A percentile compares a stretch with the other conserved stretches of the same genome.
phyloP scores from a whole-genome alignment of 2,329 filamentous ascomycete genomes.

The Thelonectria discophora region DNA sequence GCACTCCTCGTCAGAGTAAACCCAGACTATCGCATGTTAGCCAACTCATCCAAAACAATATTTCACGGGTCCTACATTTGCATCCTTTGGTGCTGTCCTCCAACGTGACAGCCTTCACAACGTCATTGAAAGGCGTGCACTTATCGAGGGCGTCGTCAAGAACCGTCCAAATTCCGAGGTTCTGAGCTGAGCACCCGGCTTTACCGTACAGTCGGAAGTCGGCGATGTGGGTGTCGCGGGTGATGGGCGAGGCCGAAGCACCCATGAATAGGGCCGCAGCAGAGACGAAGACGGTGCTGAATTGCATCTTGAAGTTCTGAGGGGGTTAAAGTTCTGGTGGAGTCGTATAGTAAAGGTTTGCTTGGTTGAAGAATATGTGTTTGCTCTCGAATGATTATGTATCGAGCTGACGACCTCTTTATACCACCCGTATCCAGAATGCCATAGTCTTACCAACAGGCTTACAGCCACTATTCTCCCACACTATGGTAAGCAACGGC shows the following conservation, averaged over 20 bases:
- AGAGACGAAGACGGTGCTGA: slow-evolving; percentile 24
- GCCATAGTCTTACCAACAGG: background rate
- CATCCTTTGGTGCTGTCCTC: slow-evolving; percentile 31
- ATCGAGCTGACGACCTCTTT: background rate
- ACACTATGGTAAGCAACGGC: background rate
- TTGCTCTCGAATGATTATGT: background rate
- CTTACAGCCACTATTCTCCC: background rate
- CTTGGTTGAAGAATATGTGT: background rate
- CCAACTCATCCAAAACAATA: background rate
- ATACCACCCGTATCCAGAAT: background rate
- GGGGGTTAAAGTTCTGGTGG: too few relatives aligned
- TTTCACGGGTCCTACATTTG: slow-evolving; percentile 4
- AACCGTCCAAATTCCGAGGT: slow-evolving; percentile 41
- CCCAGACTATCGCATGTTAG: background rate
- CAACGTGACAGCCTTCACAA: slow-evolving; percentile 27
- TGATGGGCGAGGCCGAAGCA: slow-evolving; percentile 27
- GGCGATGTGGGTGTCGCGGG: slow-evolving; percentile 36
- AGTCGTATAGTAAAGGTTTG: background rate
- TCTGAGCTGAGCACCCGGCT: slow-evolving; percentile 29
- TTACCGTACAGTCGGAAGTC: slow-evolving; percentile 39
- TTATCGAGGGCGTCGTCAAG: slow-evolving; percentile 37
- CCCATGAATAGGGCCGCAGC: slow-evolving; percentile 24
- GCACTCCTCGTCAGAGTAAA: background rate
- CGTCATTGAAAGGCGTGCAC: slow-evolving; percentile 30
- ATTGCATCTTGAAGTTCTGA: slow-evolving; percentile 30